Percentiles rank a stretch among this genome's conserved stretches.
Conservation (phyloP, 192 early-diverging fungal genomes). For the Coemansia sp. region DNA sequence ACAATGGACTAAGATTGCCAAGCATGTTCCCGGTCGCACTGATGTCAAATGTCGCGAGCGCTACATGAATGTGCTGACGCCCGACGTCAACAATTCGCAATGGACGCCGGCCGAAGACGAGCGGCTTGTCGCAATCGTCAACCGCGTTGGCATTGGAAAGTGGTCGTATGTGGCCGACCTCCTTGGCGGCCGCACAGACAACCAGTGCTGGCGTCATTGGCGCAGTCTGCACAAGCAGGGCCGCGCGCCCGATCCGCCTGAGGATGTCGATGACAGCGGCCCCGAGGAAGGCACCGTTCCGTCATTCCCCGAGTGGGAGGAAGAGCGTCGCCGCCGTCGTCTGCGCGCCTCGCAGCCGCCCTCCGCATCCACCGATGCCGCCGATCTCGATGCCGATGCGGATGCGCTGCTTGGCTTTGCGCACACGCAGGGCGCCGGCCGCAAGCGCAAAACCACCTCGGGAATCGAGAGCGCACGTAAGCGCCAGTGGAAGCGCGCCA, state of each 20-base stretch:
- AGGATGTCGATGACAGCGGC: constrained; percentile 28
- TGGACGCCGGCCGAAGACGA: constrained; percentile 59
- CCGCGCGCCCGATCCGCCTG: constrained; percentile 51
- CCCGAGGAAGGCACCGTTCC: constrained; percentile 51
- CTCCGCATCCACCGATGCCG: not conserved
- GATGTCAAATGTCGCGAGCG: constrained; percentile 80
- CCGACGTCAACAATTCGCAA: constrained; percentile 58
- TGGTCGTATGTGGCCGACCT: constrained; percentile 59
- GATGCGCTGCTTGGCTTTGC: constrained; percentile 32
- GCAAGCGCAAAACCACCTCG: constrained; percentile 55
- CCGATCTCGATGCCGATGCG: constrained; percentile 12
- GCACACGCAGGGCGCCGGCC: constrained; percentile 37
- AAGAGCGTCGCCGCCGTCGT: constrained; percentile 28
- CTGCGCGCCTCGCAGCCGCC: constrained; percentile 1
- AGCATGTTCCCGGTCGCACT: constrained; percentile 69
- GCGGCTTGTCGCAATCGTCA: constrained; percentile 47
- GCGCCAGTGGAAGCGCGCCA: constrained; percentile 58
- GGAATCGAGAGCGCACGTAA: constrained; percentile 56
- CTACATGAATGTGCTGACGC: constrained; percentile 69
- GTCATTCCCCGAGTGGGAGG: constrained; percentile 55
- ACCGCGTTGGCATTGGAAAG: constrained; percentile 54
- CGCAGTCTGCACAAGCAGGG: constrained; percentile 55
- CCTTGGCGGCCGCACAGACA: constrained; percentile 58
- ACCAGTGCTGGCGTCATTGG: constrained; percentile 60
- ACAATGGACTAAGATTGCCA: constrained; percentile 71